A percentile compares a stretch with the other conserved stretches of the same genome.
Evolutionary conservation across 805 yeast species (phyloP).

Genomic region (Yarrowia keelungensis): DNA sequence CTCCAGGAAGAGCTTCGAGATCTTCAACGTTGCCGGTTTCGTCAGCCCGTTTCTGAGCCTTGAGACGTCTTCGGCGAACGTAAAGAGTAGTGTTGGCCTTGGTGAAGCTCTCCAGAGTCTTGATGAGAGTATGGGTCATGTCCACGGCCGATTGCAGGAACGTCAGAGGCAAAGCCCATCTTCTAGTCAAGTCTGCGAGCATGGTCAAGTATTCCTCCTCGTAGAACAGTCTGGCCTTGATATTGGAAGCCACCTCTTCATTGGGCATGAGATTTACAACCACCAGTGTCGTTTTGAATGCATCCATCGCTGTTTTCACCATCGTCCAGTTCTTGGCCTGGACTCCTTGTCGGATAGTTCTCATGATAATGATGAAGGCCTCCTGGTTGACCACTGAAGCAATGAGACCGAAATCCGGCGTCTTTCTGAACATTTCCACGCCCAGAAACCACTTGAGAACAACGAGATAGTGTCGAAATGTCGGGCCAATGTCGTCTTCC

Average conservation of each 20-base stretch:
- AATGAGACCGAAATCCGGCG: slow-evolving; percentile 48
- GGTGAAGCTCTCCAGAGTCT: slow-evolving; percentile 70
- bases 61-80: slow-evolving; percentile 56
- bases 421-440: slow-evolving; percentile 55
- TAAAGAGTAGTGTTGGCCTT: slow-evolving; percentile 60
- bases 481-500: slow-evolving; percentile 46
- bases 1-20: slow-evolving; percentile 42
- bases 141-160: slow-evolving; percentile 68
- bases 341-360: slow-evolving; percentile 53
- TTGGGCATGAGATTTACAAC: slow-evolving; percentile 56
- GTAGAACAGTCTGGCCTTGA: slow-evolving; percentile 72
- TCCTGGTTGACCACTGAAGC: slow-evolving; percentile 63
- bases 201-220: slow-evolving; percentile 65
- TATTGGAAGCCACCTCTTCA: slow-evolving; percentile 62
- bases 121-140: slow-evolving; percentile 67
- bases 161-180: slow-evolving; percentile 67
- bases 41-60: slow-evolving; percentile 44
- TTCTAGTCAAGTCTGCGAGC: slow-evolving; percentile 65
- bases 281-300: slow-evolving; percentile 67
- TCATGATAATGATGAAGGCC: slow-evolving; percentile 61
- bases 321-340: slow-evolving; percentile 58
- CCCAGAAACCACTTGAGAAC: slow-evolving; percentile 77
- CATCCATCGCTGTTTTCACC: slow-evolving; percentile 71
- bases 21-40: slow-evolving; percentile 41
- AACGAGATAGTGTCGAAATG: slow-evolving; percentile 59